Conservation (phyloP, 495 filamentous ascomycete species). For the Lasiosphaeriaceae sp. region DNA sequence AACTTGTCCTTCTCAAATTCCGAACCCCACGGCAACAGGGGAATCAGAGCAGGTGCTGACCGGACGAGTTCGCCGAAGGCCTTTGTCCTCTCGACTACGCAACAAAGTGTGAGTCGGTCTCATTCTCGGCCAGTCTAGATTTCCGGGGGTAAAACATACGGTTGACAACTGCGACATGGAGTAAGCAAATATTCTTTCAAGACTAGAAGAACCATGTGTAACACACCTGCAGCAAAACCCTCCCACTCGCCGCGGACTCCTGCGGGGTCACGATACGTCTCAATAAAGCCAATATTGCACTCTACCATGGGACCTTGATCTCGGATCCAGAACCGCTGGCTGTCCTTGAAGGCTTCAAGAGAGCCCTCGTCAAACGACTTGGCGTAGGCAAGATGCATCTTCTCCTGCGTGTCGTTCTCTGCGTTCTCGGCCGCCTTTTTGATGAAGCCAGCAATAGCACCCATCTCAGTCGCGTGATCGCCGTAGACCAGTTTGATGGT, state of each 20-base stretch:
- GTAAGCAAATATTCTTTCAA: conserved; percentile 4
- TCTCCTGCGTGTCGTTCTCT: conserved; percentile 78
- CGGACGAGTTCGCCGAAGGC: conserved; percentile 87
- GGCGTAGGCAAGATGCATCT: conserved; percentile 79
- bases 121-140: background rate
- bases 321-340: conserved; percentile 86
- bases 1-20: conserved; percentile 97
- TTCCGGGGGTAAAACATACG: conserved; percentile 28
- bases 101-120: conserved; percentile 1
- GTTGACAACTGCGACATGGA: conserved; percentile 47
- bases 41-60: conserved; percentile 75
- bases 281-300: conserved; percentile 90
- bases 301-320: conserved; percentile 89
- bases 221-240: conserved; percentile 66
- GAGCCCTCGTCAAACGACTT: conserved; percentile 83
- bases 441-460: conserved; percentile 65
- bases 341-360: conserved; percentile 82
- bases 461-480: conserved; percentile 77
- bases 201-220: too few species aligned
- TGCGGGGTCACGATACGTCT: conserved; percentile 92
- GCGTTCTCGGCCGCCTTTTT: conserved; percentile 71
- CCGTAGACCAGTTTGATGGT: conserved; percentile 70
- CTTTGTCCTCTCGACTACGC: conserved; percentile 68
- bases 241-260: conserved; percentile 97
- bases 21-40: conserved; percentile 78